Evolutionary conservation across 257 asterid species (phyloP), one percentile per base, ranked within the genome.

Genomic region (Fraxinus quadrangulata): DNA sequence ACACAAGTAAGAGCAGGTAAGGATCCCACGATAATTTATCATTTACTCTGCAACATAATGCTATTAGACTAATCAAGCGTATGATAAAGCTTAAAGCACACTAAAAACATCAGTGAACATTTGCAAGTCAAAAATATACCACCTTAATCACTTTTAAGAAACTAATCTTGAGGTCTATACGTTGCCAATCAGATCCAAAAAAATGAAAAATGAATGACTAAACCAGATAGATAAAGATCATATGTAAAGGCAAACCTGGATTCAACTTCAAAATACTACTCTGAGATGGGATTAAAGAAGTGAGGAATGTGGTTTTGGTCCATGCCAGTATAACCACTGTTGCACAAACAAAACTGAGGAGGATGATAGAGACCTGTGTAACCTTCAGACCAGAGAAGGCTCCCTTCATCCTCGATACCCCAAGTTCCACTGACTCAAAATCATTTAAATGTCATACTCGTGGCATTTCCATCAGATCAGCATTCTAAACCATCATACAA

Each of bases 281-380:
- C 81, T 81, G 92, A 67, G 87, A 81, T 73, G 92, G 91, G 73
- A 84, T 73, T 73, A 90, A 83, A 78, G 96, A 82, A 28, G 94
- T 63, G 75, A 94, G 90, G 75, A 92, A 72, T 0, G 93, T 74
- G 70, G 92, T 93, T 83, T 87, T 95, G 24, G 90, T 80, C 91
- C 94, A 93, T 63, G 96, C 86, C 84, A 90, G 88, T 78, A 72
- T 81, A 82, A 95, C 84, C 86, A 91, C 90, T 28, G 90, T 92
- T 13, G 78, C 82, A 61, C 98, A 91, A 23, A 90, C 90, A 45
- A 91, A 84, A 74, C 90, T 91, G 14, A 91, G 80, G 83, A 95
- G 97, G 90, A 91, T 83, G 86, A 93, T 86, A 88, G 96, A 90
- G 89, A 88, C 89, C 85, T 89, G 98, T 34, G 90, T 79, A 74